Base-by-base conservation (phyloP, 305 asterid species). In the Caryopteris hybrid region DNA sequence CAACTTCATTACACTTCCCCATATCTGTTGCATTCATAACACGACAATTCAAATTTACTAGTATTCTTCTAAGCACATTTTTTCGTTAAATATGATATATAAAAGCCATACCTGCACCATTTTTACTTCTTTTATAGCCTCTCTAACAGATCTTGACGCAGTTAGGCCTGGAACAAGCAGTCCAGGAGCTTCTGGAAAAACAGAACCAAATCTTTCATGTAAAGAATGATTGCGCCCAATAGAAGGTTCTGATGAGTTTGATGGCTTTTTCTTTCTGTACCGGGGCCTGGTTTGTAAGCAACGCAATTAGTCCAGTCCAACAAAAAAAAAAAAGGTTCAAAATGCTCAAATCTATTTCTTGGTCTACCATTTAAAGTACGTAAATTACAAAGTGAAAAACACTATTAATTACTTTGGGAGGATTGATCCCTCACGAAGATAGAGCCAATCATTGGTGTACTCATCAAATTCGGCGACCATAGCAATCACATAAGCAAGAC, bases 381-480 rank as follows among this genome's bases (percentile, higher is more conserved):
- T 27, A 2, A 2, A 10, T 21, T 41, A 42, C 7, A 18, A 39
- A 51, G 39, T 25, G 42, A 65, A 46, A 5, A 29, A 55, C 0
- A 13, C 16, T 31, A 65, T 23, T 55, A 33, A 41, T 80, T 93
- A 93, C 97, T 87, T 93, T 58, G 99, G 99, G 70, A 93, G 88
- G 20, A 93, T 75, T 38, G 97, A 84, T 61, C 98, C 97, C 75
- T 90, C 95, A 4, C 96, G 90, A 61, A 93, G 98, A 66, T 93
- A 90, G 66, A 93, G 96, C 96, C 90, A 88, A 76, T 93, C 98
- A 16, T 92, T 93, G 34, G 98, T 93, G 59, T 93, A 93, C 88
- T 93, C 98, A 29, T 93, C 98, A 42, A 93, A 93, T 65, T 91
- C 98, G 0, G 96, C 98, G 52, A 90, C 94, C 97, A 93, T 93